A percentile compares a stretch with the other conserved stretches of the same genome.
These are phyloP conservation scores for Pseudonectria buxi DNA, from an alignment of 2,329 filamentous ascomycete genomes.

Conservation along the genomic window DNA sequence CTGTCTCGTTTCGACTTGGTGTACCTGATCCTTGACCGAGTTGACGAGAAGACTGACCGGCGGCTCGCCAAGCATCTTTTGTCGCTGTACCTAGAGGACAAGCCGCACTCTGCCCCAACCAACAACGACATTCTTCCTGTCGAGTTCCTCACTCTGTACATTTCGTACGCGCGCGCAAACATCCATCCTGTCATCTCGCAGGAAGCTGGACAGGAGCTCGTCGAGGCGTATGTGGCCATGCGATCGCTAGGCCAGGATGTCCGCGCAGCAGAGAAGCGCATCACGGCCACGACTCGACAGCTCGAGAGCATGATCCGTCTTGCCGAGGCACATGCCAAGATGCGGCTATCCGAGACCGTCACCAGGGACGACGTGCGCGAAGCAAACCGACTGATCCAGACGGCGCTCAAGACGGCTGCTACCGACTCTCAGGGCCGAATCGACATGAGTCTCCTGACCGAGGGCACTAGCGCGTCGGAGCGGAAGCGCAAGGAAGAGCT, in stretches of 20 bases:
- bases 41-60: conserved; percentile 84
- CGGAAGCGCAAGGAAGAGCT: conserved; percentile 75
- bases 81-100: conserved; percentile 94
- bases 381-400: conserved; percentile 86
- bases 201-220: conserved; percentile 75
- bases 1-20: conserved; percentile 95
- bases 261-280: conserved; percentile 84
- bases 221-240: conserved; percentile 88
- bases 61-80: conserved; percentile 86
- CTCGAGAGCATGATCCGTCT: conserved; percentile 98
- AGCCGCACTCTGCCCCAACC: conserved; percentile 72
- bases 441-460: conserved; percentile 91
- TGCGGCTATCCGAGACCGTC: conserved; percentile 75
- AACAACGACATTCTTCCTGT: conserved; percentile 77
- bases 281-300: conserved; percentile 94
- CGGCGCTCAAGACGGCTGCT: conserved; percentile 92
- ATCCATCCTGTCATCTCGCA: conserved; percentile 77
- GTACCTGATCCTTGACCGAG: conserved; percentile 89
- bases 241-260: conserved; percentile 85
- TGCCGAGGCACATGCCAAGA: conserved; percentile 92
- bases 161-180: conserved; percentile 86
- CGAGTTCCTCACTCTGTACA: conserved; percentile 93
- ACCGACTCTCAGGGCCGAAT: conserved; percentile 90
- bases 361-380: conserved; percentile 79
- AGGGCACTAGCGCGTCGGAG: conserved; percentile 88